Evolutionary conservation across 2,329 filamentous ascomycete species (phyloP).

Genomic region (Pochonia chlamydosporia): DNA sequence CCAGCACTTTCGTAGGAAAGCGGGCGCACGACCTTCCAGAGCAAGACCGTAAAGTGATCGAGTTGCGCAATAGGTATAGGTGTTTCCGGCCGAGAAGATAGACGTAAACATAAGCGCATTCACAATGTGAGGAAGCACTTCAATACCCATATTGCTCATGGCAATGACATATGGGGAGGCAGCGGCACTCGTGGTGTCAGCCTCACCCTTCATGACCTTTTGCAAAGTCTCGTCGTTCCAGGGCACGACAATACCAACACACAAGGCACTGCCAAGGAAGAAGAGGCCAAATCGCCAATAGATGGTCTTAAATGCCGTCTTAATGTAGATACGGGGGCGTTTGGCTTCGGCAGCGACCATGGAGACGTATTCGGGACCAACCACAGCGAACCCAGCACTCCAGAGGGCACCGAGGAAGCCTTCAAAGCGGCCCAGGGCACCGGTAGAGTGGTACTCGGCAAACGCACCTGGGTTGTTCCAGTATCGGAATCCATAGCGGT

Average conservation of each 20-base stretch:
- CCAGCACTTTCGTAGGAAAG: constrained; percentile 52
- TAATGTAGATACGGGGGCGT: constrained; percentile 58
- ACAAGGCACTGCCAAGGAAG: constrained; percentile 63
- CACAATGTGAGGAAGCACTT: constrained; percentile 49
- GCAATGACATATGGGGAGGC: constrained; percentile 60
- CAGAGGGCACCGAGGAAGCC: constrained; percentile 66
- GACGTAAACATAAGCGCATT: constrained; percentile 45
- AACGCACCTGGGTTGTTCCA: constrained; percentile 44
- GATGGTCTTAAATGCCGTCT: constrained; percentile 65
- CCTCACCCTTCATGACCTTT: constrained; percentile 37
- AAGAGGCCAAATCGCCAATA: constrained; percentile 68
- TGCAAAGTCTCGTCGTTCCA: constrained; percentile 55
- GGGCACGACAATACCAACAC: constrained; percentile 60
- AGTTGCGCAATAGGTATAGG: constrained; percentile 46
- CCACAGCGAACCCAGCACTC: constrained; percentile 56
- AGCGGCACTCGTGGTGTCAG: constrained; percentile 34
- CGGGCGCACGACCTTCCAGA: constrained; percentile 41
- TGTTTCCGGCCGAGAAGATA: constrained; percentile 43
- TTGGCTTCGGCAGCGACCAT: constrained; percentile 66
- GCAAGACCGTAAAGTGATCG: constrained; percentile 46
- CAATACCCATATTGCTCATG: constrained; percentile 48
- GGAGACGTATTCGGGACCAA: constrained; percentile 62
- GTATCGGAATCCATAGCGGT: constrained; percentile 65
- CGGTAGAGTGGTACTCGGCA: constrained; percentile 51
- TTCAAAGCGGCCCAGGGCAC: constrained; percentile 60